A percentile compares a stretch with the other conserved stretches of the same genome.
phyloP scores from a whole-genome alignment of 179 eudicot species.

The Dionaea muscipula region DNA sequence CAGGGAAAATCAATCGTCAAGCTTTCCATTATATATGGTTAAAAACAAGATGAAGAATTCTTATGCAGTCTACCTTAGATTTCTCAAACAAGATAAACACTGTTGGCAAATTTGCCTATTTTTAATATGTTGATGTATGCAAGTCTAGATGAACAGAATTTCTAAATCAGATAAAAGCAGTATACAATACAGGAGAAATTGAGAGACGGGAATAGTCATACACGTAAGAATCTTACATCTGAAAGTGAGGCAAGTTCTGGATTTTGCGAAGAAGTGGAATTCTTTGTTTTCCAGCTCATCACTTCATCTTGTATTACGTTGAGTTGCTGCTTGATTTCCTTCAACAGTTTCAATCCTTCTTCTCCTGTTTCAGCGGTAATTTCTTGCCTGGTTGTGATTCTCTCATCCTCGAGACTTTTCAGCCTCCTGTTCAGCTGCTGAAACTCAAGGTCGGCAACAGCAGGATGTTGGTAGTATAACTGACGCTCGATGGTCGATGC shows the following conservation, averaged over 20 bases:
- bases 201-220: too few relatives aligned
- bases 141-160: too few relatives aligned
- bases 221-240: slow-evolving; percentile 36
- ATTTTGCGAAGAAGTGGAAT: slow-evolving; percentile 23
- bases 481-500: slow-evolving; percentile 19
- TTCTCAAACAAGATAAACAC: too few relatives aligned
- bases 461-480: slow-evolving; percentile 24
- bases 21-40: too few relatives aligned
- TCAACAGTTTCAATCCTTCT: slow-evolving; percentile 41
- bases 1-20: neutral
- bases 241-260: slow-evolving; percentile 27
- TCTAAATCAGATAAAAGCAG: neutral
- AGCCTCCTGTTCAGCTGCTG: slow-evolving; percentile 32
- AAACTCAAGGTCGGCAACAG: slow-evolving; percentile 25
- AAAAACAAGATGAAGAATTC: too few relatives aligned
- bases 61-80: too few relatives aligned
- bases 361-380: slow-evolving; percentile 18
- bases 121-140: too few relatives aligned
- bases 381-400: slow-evolving; percentile 23
- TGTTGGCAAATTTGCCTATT: too few relatives aligned
- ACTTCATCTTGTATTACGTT: slow-evolving; percentile 48
- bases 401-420: slow-evolving; percentile 46
- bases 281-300: slow-evolving; percentile 24
- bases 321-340: slow-evolving; percentile 54
- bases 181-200: neutral